A percentile compares a stretch with the other conserved stretches of the same genome.
These are phyloP conservation scores for Camelina sativa DNA, from an alignment of 345 rosid species.

Conservation along the genomic window DNA sequence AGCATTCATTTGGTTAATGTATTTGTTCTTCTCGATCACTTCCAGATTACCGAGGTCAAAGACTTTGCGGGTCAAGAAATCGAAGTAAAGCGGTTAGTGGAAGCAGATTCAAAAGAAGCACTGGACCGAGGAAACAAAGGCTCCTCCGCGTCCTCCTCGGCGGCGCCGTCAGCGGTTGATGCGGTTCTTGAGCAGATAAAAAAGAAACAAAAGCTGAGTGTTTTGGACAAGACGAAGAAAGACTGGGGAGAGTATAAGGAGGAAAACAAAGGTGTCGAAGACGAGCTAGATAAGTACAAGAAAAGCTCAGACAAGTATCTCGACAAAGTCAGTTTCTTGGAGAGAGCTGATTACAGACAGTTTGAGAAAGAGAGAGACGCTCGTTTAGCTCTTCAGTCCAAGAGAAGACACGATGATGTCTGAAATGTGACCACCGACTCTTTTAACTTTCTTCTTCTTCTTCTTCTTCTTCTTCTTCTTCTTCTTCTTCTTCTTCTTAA, in stretches of 20 bases:
- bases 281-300: conserved; percentile 86
- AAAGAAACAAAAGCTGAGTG: conserved; percentile 92
- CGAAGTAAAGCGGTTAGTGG: conserved; percentile 67
- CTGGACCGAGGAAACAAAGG: conserved; percentile 53
- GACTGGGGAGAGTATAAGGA: conserved; percentile 99
- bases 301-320: conserved; percentile 94
- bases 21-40: not conserved
- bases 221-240: conserved; percentile 87
- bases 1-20: not conserved
- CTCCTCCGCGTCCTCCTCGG: conserved; percentile 44
- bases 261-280: conserved; percentile 79
- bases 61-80: conserved; percentile 92
- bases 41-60: conserved; percentile 75
- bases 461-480: too few relatives aligned
- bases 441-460: not conserved
- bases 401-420: conserved; percentile 38
- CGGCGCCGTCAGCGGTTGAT: conserved; percentile 75
- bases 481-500: too few relatives aligned
- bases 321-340: conserved; percentile 81
- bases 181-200: conserved; percentile 87
- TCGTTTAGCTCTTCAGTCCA: conserved; percentile 71
- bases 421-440: conserved; percentile 4
- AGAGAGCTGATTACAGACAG: conserved; percentile 82
- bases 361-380: conserved; percentile 98
- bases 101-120: conserved; percentile 85